A percentile compares a stretch with the other conserved stretches of the same genome.
Conservation (phyloP, 2,329 filamentous ascomycete genomes). For the Fusarium sp. region DNA sequence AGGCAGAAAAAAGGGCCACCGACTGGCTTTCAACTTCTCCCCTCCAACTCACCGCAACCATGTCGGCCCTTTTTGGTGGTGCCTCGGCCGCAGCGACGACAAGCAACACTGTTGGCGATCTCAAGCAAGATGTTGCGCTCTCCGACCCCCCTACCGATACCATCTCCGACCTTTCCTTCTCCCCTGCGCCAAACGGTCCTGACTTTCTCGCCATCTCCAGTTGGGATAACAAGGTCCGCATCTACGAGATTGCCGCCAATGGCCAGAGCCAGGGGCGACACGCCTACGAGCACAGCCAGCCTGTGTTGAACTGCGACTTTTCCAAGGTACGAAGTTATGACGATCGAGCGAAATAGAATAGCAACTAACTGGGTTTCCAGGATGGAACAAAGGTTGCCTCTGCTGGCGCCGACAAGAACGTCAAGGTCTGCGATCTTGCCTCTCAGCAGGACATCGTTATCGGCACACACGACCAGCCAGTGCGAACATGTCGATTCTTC, state of each 20-base stretch:
- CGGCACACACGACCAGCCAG: constrained; percentile 85
- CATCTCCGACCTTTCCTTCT: constrained; percentile 89
- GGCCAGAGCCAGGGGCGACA: constrained; percentile 88
- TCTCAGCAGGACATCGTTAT: constrained; percentile 76
- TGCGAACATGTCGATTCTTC: constrained; percentile 83
- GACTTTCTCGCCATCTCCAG: constrained; percentile 91
- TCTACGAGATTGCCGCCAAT: constrained; percentile 87
- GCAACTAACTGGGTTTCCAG: constrained; percentile 58
- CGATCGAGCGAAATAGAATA: not conserved
- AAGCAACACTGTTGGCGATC: constrained; percentile 85
- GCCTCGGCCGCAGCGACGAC: constrained; percentile 62
- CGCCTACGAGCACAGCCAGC: constrained; percentile 85
- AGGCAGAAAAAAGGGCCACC: constrained; percentile 13
- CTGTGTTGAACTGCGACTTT: constrained; percentile 87
- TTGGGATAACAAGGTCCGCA: constrained; percentile 98
- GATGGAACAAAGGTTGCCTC: constrained; percentile 91
- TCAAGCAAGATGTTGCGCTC: constrained; percentile 88
- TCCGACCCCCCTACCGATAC: constrained; percentile 85
- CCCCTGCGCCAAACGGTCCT: constrained; percentile 64
- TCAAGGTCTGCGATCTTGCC: constrained; percentile 86
- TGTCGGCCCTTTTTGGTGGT: constrained; percentile 73
- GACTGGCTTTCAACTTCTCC: constrained; percentile 11
- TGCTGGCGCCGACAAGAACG: constrained; percentile 89
- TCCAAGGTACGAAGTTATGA: constrained; percentile 74
- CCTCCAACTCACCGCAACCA: constrained; percentile 51